phyloP scores from a whole-genome alignment of 352 stramenopile species.

The Phytophthora brassicae region DNA sequence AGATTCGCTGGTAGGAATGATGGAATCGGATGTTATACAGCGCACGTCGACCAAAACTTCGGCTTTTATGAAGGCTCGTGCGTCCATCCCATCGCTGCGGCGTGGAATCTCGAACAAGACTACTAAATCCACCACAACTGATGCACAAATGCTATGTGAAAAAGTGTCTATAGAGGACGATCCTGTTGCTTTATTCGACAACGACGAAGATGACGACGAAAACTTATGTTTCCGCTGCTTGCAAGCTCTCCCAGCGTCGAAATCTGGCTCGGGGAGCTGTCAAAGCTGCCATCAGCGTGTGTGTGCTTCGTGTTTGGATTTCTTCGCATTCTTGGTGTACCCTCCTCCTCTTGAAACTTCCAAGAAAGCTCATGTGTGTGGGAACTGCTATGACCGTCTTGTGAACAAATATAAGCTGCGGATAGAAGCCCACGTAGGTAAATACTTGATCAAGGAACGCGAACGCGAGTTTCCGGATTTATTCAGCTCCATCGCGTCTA shows the following conservation, averaged over 20 bases:
- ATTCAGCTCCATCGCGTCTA: slow-evolving; percentile 19
- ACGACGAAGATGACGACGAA: slow-evolving; percentile 53
- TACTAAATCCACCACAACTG: slow-evolving; percentile 15
- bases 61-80: slow-evolving; percentile 33
- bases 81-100: slow-evolving; percentile 33
- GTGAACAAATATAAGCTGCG: slow-evolving; percentile 67
- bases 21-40: slow-evolving; percentile 25
- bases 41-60: slow-evolving; percentile 20
- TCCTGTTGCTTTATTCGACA: slow-evolving; percentile 30
- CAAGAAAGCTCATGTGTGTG: slow-evolving; percentile 67
- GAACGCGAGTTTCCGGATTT: slow-evolving; percentile 33
- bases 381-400: slow-evolving; percentile 65
- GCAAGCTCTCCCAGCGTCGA: slow-evolving; percentile 31
- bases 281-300: slow-evolving; percentile 71
- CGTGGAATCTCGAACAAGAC: slow-evolving; percentile 31
- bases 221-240: slow-evolving; percentile 70
- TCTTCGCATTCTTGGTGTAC: slow-evolving; percentile 73
- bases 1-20: slow-evolving; percentile 18
- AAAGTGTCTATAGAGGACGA: slow-evolving; percentile 29
- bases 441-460: slow-evolving; percentile 64
- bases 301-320: slow-evolving; percentile 53
- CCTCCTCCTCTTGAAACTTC: slow-evolving; percentile 61
- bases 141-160: slow-evolving; percentile 15
- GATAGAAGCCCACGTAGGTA: slow-evolving; percentile 67
- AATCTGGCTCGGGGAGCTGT: slow-evolving; percentile 30